Conservation (phyloP, 306 rosid genomes). For the Malus fusca region DNA sequence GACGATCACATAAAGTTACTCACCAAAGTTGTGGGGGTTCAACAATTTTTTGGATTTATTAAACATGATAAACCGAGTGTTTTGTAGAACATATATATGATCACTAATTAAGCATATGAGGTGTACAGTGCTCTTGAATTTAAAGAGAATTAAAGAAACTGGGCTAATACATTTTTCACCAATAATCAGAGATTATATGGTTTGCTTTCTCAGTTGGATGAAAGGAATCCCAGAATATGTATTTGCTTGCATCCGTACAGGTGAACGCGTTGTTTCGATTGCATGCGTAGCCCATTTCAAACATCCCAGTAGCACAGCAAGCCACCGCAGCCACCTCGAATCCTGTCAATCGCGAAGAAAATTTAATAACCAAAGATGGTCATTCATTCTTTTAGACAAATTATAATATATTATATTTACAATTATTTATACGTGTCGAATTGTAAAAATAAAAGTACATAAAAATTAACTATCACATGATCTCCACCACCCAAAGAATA, state of each 20-base stretch:
- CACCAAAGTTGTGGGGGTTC: too few species aligned
- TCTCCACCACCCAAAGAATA: too few species aligned
- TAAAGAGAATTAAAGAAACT: constrained; percentile 15
- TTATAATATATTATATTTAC: not conserved
- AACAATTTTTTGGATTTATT: too few species aligned
- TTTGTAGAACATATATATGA: too few species aligned
- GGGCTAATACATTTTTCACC: constrained; percentile 7
- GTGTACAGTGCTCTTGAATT: not conserved
- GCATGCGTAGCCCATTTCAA: constrained; percentile 52
- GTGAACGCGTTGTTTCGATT: constrained; percentile 24
- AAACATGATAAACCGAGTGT: too few species aligned
- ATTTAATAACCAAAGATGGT: too few species aligned
- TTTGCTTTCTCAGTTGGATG: constrained; percentile 43
- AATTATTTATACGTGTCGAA: too few species aligned
- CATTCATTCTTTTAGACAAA: not conserved
- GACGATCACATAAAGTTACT: too few species aligned
- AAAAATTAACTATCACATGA: too few species aligned
- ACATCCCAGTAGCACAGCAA: constrained; percentile 48
- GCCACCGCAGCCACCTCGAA: constrained; percentile 28
- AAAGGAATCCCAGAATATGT: constrained; percentile 51
- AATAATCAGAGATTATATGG: constrained; percentile 23
- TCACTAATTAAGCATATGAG: too few species aligned
- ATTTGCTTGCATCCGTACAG: constrained; percentile 39
- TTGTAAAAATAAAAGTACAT: too few species aligned
- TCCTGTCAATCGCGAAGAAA: constrained; percentile 14